Conservation (phyloP, 2,329 filamentous ascomycete genomes). For the Alternaria arbusti region DNA sequence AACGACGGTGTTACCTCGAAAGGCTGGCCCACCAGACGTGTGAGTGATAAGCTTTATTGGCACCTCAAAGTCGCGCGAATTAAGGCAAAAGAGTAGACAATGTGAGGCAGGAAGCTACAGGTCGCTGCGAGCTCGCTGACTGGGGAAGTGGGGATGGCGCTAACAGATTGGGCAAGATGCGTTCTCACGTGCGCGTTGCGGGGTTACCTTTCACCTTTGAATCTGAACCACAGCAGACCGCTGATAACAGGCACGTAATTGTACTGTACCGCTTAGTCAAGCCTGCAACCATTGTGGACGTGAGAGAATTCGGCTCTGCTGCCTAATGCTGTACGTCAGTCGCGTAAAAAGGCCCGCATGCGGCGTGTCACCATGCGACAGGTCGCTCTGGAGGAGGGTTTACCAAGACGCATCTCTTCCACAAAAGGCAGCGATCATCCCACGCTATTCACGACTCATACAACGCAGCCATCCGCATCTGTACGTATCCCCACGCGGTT, state of each 20-base stretch:
- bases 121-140: background rate
- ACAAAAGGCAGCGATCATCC: background rate
- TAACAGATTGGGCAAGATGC: conserved; percentile 1
- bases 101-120: background rate
- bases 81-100: background rate
- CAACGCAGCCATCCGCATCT: conserved; percentile 29
- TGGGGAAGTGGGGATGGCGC: conserved; percentile 12
- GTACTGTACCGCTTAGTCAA: background rate
- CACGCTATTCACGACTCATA: conserved; percentile 8
- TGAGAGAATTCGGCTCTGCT: background rate
- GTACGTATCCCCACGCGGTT: conserved; percentile 45
- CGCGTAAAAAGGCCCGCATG: background rate
- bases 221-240: background rate
- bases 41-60: background rate
- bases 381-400: background rate
- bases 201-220: conserved; percentile 2
- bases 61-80: background rate
- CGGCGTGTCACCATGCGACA: background rate
- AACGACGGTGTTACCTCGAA: background rate
- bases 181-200: conserved; percentile 18
- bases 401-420: background rate
- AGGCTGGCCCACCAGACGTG: background rate
- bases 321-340: background rate
- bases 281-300: background rate
- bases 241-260: background rate